Evolutionary conservation across 345 rosid genomes (phyloP).

Genomic region (Gossypioides kirkii): DNA sequence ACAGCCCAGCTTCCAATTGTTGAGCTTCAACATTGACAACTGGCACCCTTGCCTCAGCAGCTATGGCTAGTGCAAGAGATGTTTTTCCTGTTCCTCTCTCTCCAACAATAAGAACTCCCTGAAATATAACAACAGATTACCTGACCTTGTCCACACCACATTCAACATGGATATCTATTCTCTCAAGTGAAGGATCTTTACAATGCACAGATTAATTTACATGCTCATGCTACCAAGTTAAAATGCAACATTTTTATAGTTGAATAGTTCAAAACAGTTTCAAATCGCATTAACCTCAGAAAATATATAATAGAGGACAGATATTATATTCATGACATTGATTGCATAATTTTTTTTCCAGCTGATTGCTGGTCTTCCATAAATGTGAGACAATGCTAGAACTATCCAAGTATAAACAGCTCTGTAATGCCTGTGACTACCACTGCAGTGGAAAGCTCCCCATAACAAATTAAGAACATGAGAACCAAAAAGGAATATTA

Average conservation of each 20-base stretch:
- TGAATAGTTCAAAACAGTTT: slow-evolving; percentile 3
- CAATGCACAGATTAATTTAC: slow-evolving; percentile 13
- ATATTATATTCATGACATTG: neutral
- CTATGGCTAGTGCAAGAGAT: slow-evolving; percentile 84
- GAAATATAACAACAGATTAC: slow-evolving; percentile 24
- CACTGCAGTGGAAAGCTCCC: neutral
- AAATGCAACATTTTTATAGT: neutral
- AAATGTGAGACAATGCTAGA: neutral
- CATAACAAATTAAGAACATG: neutral
- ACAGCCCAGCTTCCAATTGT: slow-evolving; percentile 91
- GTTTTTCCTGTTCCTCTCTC: slow-evolving; percentile 98
- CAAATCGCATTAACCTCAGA: neutral
- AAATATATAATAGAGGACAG: neutral
- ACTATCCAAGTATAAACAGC: neutral
- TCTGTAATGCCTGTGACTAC: neutral
- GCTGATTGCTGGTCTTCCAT: neutral
- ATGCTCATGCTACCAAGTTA: neutral
- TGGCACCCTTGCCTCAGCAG: slow-evolving; percentile 95
- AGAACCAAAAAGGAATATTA: neutral
- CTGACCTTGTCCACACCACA: slow-evolving; percentile 4
- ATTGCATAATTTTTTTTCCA: neutral
- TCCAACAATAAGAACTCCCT: slow-evolving; percentile 98
- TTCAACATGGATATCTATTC: neutral
- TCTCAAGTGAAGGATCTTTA: neutral
- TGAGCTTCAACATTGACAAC: slow-evolving; percentile 85